phyloP scores from a whole-genome alignment of 305 asterid genomes.

The Andrographis paniculata region DNA sequence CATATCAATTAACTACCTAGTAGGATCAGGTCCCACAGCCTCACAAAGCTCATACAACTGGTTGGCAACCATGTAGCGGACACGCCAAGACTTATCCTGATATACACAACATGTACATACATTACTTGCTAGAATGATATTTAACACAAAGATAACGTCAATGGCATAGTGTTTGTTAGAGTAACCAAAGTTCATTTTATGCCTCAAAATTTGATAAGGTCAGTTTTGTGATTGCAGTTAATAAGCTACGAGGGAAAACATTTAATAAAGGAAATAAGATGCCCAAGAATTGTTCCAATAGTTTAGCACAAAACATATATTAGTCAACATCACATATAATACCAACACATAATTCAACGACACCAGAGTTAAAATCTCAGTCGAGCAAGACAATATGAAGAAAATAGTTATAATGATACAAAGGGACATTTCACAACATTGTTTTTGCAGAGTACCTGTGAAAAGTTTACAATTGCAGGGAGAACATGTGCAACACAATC shows the following conservation, averaged over 20 bases:
- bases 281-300: conserved; percentile 2
- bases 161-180: no score
- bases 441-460: conserved; percentile 52
- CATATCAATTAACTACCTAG: conserved; percentile 35
- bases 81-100: conserved; percentile 91
- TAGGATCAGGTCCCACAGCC: conserved; percentile 79
- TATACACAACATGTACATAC: conserved; percentile 7
- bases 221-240: background rate
- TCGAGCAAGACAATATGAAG: no score
- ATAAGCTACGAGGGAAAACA: background rate
- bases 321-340: no score
- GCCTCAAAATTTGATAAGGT: no score
- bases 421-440: no score
- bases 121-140: background rate
- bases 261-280: conserved; percentile 6
- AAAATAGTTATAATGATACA: no score
- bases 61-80: conserved; percentile 83
- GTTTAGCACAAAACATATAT: background rate
- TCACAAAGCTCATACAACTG: conserved; percentile 70
- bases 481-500: conserved; percentile 86
- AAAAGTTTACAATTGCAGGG: conserved; percentile 89
- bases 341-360: no score
- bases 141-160: conserved; percentile 1
- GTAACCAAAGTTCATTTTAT: no score
- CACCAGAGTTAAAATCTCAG: no score